phyloP scores from a whole-genome alignment of 2,329 filamentous ascomycete species.

The Alternaria metachromatica region DNA sequence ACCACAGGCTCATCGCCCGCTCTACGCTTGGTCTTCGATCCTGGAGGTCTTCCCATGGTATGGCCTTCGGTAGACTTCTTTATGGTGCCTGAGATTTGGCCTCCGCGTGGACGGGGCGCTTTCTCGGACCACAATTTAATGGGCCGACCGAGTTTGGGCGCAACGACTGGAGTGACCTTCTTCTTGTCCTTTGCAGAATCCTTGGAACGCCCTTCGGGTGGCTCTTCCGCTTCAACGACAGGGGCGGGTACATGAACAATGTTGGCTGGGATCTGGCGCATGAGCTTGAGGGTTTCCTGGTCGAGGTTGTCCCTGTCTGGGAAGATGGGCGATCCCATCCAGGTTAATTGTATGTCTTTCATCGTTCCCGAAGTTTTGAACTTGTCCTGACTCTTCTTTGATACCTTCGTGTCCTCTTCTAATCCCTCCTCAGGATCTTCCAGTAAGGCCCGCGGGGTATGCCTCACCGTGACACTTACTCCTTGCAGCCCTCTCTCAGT shows the following conservation, averaged over 20 bases:
- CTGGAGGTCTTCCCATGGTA: constrained; percentile 23
- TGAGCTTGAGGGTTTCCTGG: constrained; percentile 28
- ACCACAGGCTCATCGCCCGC: not conserved
- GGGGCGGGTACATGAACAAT: not conserved
- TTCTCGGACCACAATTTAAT: not conserved
- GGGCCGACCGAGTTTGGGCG: constrained; percentile 6
- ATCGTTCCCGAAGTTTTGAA: constrained; percentile 29
- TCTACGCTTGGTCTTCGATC: constrained; percentile 19
- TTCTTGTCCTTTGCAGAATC: not conserved
- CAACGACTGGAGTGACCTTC: not conserved
- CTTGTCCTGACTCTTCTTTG: constrained; percentile 11
- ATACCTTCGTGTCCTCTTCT: constrained; percentile 5
- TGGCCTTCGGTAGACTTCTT: not conserved
- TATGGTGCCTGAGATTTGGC: not conserved
- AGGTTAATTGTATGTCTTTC: constrained; percentile 47
- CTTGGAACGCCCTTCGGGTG: not conserved
- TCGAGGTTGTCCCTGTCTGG: constrained; percentile 32
- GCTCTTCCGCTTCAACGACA: not conserved
- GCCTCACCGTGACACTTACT: constrained; percentile 44
- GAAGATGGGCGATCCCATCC: constrained; percentile 47
- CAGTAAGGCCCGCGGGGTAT: constrained; percentile 29
- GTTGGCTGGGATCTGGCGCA: not conserved
- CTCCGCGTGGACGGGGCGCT: constrained; percentile 3
- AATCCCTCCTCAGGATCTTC: constrained; percentile 5
- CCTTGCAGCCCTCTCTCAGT: constrained; percentile 68